Evolutionary conservation across 106 monocot genomes (phyloP), one percentile per base, ranked within the genome.

Genomic region (Allium cepa): DNA sequence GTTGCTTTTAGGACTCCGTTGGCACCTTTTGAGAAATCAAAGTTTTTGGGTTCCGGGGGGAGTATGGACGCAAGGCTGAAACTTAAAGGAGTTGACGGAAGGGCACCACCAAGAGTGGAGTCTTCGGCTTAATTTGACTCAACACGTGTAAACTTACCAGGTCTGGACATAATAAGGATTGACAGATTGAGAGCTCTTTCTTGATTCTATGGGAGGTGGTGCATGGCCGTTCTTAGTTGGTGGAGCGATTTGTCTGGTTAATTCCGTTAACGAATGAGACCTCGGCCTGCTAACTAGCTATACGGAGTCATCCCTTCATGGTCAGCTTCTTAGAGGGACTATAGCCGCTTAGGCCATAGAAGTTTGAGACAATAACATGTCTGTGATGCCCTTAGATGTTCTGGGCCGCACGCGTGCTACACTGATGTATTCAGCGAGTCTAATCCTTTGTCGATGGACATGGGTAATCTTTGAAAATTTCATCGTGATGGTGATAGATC

Each of bases 351-450:
- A 88, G 84, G 88, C 84, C 82, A 84, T 71, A 76, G 79, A 89
- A 82, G 74, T 89, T 85, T 89, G 88, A 89, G 82, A 82, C 82
- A 89, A 89, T 90, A 85, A 90, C 80, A 83, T 85, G 86, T 90
- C 86, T 90, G 83, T 86, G 90, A 90, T 90, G 86, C 83, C 90
- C 90, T 90, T 90, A 90, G 90, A 86, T 90, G 78, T 90, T 86
- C 76, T 90, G 86, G 90, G 90, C 83, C 85, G 80, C 90, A 90
- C 78, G 72, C 78, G 73, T 82, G 69, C 80, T 85, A 83, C 85
- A 90, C 85, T 85, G 75, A 90, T 90, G 82, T 85, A 83, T 85
- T 85, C 85, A 89, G 85, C 79, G 85, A 85, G 85, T 85, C 67
- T 81, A 85, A 87, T 45, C 69, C 57, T 58, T 69, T 27, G 57